phyloP scores from a whole-genome alignment of 768 basidiomycete species.

The Rhodotorula sphaerocarpa region DNA sequence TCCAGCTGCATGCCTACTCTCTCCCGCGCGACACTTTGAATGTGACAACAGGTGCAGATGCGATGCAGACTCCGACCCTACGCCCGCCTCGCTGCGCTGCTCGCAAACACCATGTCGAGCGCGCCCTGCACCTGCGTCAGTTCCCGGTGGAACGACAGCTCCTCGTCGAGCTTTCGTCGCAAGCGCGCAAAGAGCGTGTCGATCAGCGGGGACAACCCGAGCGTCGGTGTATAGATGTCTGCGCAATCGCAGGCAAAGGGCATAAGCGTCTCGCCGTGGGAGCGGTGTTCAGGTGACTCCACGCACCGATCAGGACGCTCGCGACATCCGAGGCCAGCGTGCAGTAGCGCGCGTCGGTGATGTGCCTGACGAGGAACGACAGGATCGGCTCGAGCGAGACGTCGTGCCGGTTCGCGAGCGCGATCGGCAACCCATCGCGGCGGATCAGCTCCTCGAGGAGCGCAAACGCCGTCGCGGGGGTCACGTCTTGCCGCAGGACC shows the following conservation, averaged over 20 bases:
- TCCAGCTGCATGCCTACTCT: too few relatives aligned
- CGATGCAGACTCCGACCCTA: too few relatives aligned
- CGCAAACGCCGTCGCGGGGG: constrained; percentile 77
- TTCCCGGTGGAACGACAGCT: constrained; percentile 81
- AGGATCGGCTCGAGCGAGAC: constrained; percentile 84
- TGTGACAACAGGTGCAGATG: neutral
- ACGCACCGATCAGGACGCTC: constrained; percentile 70
- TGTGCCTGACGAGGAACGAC: constrained; percentile 71
- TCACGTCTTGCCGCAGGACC: constrained; percentile 77
- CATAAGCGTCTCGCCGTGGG: too few relatives aligned
- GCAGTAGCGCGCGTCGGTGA: constrained; percentile 87
- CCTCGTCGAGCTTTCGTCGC: constrained; percentile 71
- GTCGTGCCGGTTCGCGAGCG: constrained; percentile 84
- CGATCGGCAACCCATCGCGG: constrained; percentile 75
- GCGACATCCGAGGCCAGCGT: constrained; percentile 74
- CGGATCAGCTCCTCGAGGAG: constrained; percentile 87
- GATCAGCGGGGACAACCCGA: constrained; percentile 90
- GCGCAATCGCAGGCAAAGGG: neutral
- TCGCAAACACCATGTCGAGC: constrained; percentile 65
- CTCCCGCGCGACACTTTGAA: too few relatives aligned
- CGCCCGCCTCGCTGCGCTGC: neutral
- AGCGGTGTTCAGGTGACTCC: too few relatives aligned
- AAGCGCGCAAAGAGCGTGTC: constrained; percentile 75
- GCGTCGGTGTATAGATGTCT: constrained; percentile 86
- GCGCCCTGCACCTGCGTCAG: constrained; percentile 73